Evolutionary conservation across 768 basidiomycete species (phyloP).

Genomic region (Leccinum subtestaceum): DNA sequence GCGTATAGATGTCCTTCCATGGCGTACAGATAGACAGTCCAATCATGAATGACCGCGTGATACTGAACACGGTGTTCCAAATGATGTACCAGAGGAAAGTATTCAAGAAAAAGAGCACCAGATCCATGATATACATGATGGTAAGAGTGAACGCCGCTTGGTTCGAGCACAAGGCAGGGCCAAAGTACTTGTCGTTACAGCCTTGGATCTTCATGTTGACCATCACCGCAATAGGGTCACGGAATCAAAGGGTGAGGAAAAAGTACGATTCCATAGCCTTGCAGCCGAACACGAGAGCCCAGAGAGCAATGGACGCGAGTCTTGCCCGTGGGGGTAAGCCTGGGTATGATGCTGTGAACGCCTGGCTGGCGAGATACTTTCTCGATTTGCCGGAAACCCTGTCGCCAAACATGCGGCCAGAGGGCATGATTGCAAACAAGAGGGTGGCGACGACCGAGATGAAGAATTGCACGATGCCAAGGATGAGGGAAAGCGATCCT

Average conservation of each 20-base stretch:
- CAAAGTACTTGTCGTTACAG: slow-evolving; percentile 86
- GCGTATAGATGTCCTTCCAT: slow-evolving; percentile 95
- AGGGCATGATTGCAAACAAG: slow-evolving; percentile 89
- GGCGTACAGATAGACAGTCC: slow-evolving; percentile 99
- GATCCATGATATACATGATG: slow-evolving; percentile 72
- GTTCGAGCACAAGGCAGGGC: slow-evolving; percentile 78
- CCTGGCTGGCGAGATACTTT: slow-evolving; percentile 97
- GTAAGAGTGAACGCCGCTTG: slow-evolving; percentile 94
- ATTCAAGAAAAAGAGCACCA: slow-evolving; percentile 96
- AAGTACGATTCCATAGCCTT: slow-evolving; percentile 98
- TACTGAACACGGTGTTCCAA: slow-evolving; percentile 95
- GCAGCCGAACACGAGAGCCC: slow-evolving; percentile 94
- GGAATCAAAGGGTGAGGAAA: slow-evolving; percentile 94
- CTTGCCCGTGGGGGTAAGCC: slow-evolving; percentile 59
- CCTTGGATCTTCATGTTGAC: slow-evolving; percentile 93
- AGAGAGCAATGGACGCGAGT: slow-evolving; percentile 76
- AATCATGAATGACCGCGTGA: slow-evolving; percentile 82
- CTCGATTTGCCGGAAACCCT: slow-evolving; percentile 90
- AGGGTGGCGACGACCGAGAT: slow-evolving; percentile 85
- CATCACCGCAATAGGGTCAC: slow-evolving; percentile 92
- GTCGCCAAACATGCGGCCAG: slow-evolving; percentile 98
- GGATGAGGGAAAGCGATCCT: slow-evolving; percentile 79
- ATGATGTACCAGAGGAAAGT: slow-evolving; percentile 99
- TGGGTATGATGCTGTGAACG: slow-evolving; percentile 96
- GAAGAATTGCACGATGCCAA: slow-evolving; percentile 95